Percentiles rank a stretch among this genome's conserved stretches.
phyloP scores from a whole-genome alignment of 768 basidiomycete genomes.

The Tulasnella sp. region DNA sequence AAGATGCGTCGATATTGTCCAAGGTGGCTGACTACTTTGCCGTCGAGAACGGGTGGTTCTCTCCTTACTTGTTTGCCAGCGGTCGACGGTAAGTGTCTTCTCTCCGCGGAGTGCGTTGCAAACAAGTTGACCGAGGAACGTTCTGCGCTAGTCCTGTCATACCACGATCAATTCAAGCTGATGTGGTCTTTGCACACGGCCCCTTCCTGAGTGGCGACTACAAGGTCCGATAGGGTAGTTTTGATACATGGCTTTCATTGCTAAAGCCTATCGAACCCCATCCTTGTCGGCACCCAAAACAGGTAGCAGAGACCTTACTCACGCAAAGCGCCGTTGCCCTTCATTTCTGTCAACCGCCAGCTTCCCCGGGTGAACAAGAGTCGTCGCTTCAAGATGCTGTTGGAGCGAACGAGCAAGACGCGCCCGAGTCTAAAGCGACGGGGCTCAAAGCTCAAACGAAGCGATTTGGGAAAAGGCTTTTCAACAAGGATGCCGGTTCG shows the following conservation, averaged over 20 bases:
- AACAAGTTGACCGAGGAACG: background rate
- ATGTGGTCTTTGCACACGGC: slow-evolving; percentile 61
- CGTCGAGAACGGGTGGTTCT: slow-evolving; percentile 65
- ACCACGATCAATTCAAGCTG: slow-evolving; percentile 59
- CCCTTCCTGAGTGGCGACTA: slow-evolving; percentile 54
- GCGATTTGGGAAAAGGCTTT: background rate
- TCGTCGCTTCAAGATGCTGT: background rate
- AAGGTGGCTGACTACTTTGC: slow-evolving; percentile 59
- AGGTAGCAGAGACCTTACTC: slow-evolving; percentile 55
- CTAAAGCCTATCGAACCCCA: too few species aligned
- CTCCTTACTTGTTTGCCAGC: slow-evolving; percentile 61
- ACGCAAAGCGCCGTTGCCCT: slow-evolving; percentile 54
- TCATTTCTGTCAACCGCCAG: slow-evolving; percentile 40
- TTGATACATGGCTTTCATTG: too few species aligned
- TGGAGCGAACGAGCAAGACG: background rate
- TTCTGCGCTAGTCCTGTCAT: slow-evolving; percentile 48
- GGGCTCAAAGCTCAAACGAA: background rate
- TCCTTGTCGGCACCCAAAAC: too few species aligned
- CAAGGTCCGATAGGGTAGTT: background rate
- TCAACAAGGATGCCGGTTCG: background rate
- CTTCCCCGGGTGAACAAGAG: slow-evolving; percentile 19
- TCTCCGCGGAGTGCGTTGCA: background rate
- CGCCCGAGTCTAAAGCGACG: background rate
- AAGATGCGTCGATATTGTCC: slow-evolving; percentile 55
- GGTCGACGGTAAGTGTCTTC: slow-evolving; percentile 35